phyloP scores from a whole-genome alignment of 495 filamentous ascomycete genomes.

The Trichodelitschia bisporula region DNA sequence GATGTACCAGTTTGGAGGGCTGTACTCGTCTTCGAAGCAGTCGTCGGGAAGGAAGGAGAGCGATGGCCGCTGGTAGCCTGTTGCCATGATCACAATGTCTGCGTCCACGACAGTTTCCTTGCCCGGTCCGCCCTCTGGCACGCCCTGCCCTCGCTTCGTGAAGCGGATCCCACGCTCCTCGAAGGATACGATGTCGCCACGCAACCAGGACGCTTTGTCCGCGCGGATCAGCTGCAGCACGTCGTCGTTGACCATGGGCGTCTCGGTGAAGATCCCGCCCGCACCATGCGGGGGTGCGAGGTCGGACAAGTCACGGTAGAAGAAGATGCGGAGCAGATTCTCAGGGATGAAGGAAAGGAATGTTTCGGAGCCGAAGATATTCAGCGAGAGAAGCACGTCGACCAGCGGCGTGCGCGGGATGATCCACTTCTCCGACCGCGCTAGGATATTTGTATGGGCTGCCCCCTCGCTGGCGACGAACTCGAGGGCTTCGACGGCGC shows the following conservation, averaged over 20 bases:
- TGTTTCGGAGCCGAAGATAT: constrained; percentile 60
- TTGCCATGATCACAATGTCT: constrained; percentile 66
- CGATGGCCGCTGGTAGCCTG: constrained; percentile 50
- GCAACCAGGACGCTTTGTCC: constrained; percentile 53
- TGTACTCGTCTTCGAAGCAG: constrained; percentile 44
- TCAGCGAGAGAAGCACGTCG: constrained; percentile 47
- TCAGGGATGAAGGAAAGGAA: constrained; percentile 56
- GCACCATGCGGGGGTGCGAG: constrained; percentile 29
- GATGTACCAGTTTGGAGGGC: constrained; percentile 68
- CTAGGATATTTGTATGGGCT: constrained; percentile 41
- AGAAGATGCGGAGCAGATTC: constrained; percentile 45
- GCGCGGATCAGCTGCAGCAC: constrained; percentile 54
- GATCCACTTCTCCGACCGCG: constrained; percentile 62
- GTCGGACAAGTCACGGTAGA: constrained; percentile 66
- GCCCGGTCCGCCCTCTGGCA: constrained; percentile 49
- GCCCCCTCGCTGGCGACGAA: constrained; percentile 47
- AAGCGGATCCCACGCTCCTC: constrained; percentile 38
- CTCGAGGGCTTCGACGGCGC: constrained; percentile 63
- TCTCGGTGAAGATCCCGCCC: constrained; percentile 54
- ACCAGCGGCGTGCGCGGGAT: constrained; percentile 58
- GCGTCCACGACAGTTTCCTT: constrained; percentile 32
- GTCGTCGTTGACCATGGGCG: constrained; percentile 68
- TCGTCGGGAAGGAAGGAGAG: constrained; percentile 48
- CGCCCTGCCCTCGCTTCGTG: constrained; percentile 44
- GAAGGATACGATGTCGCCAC: constrained; percentile 49